Percentiles rank a stretch among this genome's conserved stretches.
phyloP scores from a whole-genome alignment of 179 eudicot genomes.

The Spergularia azorica region DNA sequence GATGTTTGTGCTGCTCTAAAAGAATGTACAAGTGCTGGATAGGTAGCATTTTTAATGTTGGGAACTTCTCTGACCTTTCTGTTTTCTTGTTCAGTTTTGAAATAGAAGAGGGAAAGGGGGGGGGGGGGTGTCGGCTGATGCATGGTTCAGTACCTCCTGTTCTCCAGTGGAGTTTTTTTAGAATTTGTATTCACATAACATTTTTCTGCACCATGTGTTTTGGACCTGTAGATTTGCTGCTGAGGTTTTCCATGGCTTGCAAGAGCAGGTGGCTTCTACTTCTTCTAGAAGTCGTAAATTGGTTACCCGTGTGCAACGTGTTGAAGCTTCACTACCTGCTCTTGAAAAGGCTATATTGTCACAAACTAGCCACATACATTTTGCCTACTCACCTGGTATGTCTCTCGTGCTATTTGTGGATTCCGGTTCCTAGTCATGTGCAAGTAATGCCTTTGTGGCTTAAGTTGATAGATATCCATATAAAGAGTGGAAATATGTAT shows the following conservation, averaged over 20 bases:
- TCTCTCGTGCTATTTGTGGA: conserved; percentile 14
- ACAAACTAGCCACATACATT: conserved; percentile 87
- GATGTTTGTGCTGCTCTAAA: no score
- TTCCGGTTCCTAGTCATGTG: conserved; percentile 8
- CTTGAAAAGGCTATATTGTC: conserved; percentile 87
- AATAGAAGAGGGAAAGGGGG: not conserved
- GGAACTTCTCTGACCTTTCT: no score
- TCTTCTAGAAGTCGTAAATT: conserved; percentile 87
- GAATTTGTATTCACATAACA: not conserved
- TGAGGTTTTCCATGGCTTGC: conserved; percentile 91
- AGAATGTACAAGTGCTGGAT: no score
- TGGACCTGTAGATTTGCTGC: conserved; percentile 73
- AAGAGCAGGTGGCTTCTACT: conserved; percentile 79
- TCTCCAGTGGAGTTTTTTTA: not conserved
- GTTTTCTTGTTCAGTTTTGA: not conserved
- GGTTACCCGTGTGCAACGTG: conserved; percentile 65
- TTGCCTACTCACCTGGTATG: conserved; percentile 91
- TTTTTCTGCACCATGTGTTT: not conserved
- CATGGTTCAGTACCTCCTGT: not conserved
- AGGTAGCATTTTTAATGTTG: no score
- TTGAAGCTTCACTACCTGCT: conserved; percentile 81
- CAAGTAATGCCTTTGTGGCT: not conserved
- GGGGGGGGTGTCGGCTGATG: not conserved
- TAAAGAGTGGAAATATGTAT: not conserved
- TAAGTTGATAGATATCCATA: not conserved